Evolutionary conservation across 1,284 basidiomycete species (phyloP), one percentile per base, ranked within the genome.

Genomic region (Hemileia vastatrix): DNA sequence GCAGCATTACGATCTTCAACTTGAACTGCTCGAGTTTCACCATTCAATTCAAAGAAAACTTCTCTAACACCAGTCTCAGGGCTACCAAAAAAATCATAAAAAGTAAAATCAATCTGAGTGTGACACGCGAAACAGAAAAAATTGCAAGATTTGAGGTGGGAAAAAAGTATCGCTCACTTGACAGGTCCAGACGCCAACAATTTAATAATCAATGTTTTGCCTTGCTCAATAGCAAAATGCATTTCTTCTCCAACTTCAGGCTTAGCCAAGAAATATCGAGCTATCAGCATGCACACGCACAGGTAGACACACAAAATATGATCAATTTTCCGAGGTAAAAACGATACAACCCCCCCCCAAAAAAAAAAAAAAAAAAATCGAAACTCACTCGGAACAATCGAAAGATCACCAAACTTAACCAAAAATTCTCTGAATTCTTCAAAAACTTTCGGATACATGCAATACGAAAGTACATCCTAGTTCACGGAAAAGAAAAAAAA

Each of bases 1-100:
- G 94, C 92, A 47, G 93, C 95, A 76, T 88, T 90, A 77, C 88
- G 89, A 81, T 98, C 95, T 73, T 94, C 88, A 64, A 98, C 88
- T 65, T 89, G 82, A 45, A 96, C 89, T 32, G 93, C 90, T 71
- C 93, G 90, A 69, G 90, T 82, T 86, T 52, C 51, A n/a, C 65
- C 69, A 65, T 75, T 76, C 62, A 77, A 67, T 81, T 98, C 95
- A 76, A 97, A 96, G 89, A 91, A 96, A 69, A 95, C 90, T 76
- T 97, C 94, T 72, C 95, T 86, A 71, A 89, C 88, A 54, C 93
- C 91, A 71, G 84, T 88, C 59, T 87, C 86, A 76, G 90, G 85
- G 67, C 59, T 61, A 52, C 13, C 45, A 13, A n/a, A 19, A 51
- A 33, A 31, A 19, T 8, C 6, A 11, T 11, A 36, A 13, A 54